Evolutionary conservation across 2,329 filamentous ascomycete genomes (phyloP).

Genomic region (Fusarium clavum): DNA sequence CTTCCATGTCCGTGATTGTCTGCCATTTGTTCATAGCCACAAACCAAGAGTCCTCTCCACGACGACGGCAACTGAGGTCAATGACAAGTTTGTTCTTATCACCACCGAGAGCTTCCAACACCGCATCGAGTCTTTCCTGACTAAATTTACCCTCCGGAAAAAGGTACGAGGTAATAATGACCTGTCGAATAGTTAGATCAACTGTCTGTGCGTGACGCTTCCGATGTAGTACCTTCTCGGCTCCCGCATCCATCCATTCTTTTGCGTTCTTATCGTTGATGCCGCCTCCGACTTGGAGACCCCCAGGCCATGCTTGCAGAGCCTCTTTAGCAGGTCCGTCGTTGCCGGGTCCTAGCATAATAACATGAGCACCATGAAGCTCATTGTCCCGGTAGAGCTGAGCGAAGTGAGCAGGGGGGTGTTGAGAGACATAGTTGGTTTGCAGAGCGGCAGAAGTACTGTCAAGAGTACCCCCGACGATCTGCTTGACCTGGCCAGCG

Average conservation of each 20-base stretch:
- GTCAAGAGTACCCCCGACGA: conserved; percentile 93
- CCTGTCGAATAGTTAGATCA: conserved; percentile 66
- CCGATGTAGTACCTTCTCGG: conserved; percentile 76
- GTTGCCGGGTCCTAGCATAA: conserved; percentile 94
- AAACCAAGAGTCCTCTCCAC: conserved; percentile 80
- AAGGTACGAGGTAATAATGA: conserved; percentile 96
- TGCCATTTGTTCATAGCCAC: conserved; percentile 99
- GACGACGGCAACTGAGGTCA: conserved; percentile 89
- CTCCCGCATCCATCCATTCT: conserved; percentile 88
- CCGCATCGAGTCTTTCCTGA: conserved; percentile 76
- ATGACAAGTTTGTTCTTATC: conserved; percentile 89
- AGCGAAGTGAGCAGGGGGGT: conserved; percentile 85
- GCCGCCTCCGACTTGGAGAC: conserved; percentile 92
- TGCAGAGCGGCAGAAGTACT: conserved; percentile 73
- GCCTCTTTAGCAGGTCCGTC: conserved; percentile 82
- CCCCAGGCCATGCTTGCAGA: conserved; percentile 79
- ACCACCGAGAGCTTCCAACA: conserved; percentile 77
- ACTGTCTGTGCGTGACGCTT: background rate
- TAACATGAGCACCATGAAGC: conserved; percentile 87
- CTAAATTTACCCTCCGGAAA: conserved; percentile 89
- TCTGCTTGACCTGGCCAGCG: conserved; percentile 97
- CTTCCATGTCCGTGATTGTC: conserved; percentile 95
- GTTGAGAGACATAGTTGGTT: conserved; percentile 91
- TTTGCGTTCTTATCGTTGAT: conserved; percentile 87
- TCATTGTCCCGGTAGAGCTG: conserved; percentile 80